These are phyloP conservation scores for Candida awuae DNA, from an alignment of 805 yeast genomes.

Conservation along the genomic window DNA sequence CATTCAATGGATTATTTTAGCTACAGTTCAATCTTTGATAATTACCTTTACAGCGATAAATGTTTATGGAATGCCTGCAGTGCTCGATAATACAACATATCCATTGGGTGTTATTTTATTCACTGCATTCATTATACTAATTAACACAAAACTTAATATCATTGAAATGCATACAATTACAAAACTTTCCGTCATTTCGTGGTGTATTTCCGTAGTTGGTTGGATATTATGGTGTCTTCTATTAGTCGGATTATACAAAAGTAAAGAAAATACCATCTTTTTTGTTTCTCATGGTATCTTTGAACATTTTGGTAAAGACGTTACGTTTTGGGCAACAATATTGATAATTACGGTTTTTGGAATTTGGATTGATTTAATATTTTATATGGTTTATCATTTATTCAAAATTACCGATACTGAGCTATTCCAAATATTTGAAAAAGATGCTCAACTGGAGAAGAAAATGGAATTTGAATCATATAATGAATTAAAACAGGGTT, in stretches of 20 bases:
- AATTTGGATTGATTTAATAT: conserved; percentile 54
- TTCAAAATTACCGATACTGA: conserved; percentile 69
- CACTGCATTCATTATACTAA: conserved; percentile 61
- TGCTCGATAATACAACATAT: conserved; percentile 66
- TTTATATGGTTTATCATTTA: conserved; percentile 48
- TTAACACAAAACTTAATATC: conserved; percentile 71
- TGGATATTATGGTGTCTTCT: conserved; percentile 80
- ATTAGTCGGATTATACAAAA: conserved; percentile 59
- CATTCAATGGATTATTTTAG: conserved; percentile 69
- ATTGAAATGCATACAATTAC: conserved; percentile 74
- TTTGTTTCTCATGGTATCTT: conserved; percentile 64
- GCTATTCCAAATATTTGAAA: conserved; percentile 68
- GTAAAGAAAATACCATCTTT: conserved; percentile 48
- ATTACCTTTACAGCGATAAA: conserved; percentile 59
- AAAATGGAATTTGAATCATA: conserved; percentile 67
- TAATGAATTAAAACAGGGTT: conserved; percentile 67
- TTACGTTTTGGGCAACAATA: conserved; percentile 80
- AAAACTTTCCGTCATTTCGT: conserved; percentile 57
- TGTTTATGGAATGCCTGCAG: conserved; percentile 64
- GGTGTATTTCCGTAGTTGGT: conserved; percentile 69
- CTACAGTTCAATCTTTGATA: conserved; percentile 63
- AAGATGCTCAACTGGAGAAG: conserved; percentile 55
- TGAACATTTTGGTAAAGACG: conserved; percentile 67
- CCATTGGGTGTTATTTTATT: conserved; percentile 75
- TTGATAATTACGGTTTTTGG: conserved; percentile 52